phyloP scores from a whole-genome alignment of 176 grass and related monocot genomes.

The Musa itinerans region DNA sequence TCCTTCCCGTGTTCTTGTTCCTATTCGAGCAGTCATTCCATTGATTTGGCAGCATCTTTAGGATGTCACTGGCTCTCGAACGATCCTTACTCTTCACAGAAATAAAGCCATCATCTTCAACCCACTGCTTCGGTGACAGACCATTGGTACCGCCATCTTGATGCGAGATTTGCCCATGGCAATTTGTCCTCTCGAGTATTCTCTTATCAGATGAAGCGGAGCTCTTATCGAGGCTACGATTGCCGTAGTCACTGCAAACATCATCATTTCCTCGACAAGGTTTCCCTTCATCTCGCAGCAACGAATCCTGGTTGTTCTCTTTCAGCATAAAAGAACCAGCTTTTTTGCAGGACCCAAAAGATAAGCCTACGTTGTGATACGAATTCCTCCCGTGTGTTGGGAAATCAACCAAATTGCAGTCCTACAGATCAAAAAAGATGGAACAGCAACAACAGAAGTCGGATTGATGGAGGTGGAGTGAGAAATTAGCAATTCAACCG shows the following conservation, averaged over 20 bases:
- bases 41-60: neutral
- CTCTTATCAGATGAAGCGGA: neutral
- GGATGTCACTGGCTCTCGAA: neutral
- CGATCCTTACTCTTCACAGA: constrained; percentile 28
- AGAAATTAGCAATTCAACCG: too few species aligned
- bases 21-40: neutral
- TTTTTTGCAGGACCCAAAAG: neutral
- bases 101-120: constrained; percentile 40
- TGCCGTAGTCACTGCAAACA: neutral
- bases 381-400: neutral
- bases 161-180: neutral
- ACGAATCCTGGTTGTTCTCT: neutral
- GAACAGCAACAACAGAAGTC: neutral
- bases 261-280: neutral
- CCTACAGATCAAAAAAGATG: neutral
- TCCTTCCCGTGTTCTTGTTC: neutral
- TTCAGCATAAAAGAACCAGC: neutral
- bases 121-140: constrained; percentile 20
- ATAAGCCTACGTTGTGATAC: neutral
- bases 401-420: neutral
- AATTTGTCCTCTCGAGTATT: neutral
- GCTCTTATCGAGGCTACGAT: neutral
- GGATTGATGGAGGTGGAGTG: too few species aligned
- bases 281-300: neutral
- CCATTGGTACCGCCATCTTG: neutral